Base-by-base conservation (phyloP, 768 basidiomycete genomes). In the Pilatotrama ljubarskyi region DNA sequence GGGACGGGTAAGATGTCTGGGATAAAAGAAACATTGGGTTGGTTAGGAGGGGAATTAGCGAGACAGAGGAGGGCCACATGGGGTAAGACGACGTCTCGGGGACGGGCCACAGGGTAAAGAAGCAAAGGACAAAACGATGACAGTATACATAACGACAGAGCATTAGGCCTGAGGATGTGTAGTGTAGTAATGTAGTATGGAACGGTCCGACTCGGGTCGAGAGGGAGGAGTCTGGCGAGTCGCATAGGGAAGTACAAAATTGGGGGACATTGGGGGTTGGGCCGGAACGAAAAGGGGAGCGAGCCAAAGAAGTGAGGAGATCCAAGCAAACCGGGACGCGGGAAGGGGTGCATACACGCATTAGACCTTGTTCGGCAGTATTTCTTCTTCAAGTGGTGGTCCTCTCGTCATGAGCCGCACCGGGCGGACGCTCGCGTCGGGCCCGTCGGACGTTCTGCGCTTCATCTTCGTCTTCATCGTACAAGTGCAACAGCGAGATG, bases 201-300 rank as follows among this genome's bases (percentile, higher is more conserved):
- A 58, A 58, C 41, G 51, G 56, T 58, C 55, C 56, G 24, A 53
- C 54, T 49, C 46, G 51, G 56, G n/a, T 42, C 11, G 10, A 32
- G 29, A 46, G 29, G 24, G 42, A 14, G 38, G 29, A 40, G 36
- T 46, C 49, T 52, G 25, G 26, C 18, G 41, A 25, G 38, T 25
- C 24, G 47, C 55, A 48, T 48, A 57, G 13, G 18, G 37, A 18
- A 26, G n/a, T 10, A 32, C 29, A 32, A 32, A 32, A 32, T 32
- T 10, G 29, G 29, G 29, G 10, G 29, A 32, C 29, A 32, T 32
- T 32, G 29, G 29, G 29, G 29, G 29, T 32, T 32, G 44, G 35
- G 38, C 13, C 5, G 26, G n/a, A 14, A 48, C 11, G 37, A 32
- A 37, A 22, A n/a, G n/a, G 26, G 24, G 29, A 15, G n/a, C 14